Conservation (phyloP, 2,329 filamentous ascomycete genomes). For the Ploettnerulaceae sp. region DNA sequence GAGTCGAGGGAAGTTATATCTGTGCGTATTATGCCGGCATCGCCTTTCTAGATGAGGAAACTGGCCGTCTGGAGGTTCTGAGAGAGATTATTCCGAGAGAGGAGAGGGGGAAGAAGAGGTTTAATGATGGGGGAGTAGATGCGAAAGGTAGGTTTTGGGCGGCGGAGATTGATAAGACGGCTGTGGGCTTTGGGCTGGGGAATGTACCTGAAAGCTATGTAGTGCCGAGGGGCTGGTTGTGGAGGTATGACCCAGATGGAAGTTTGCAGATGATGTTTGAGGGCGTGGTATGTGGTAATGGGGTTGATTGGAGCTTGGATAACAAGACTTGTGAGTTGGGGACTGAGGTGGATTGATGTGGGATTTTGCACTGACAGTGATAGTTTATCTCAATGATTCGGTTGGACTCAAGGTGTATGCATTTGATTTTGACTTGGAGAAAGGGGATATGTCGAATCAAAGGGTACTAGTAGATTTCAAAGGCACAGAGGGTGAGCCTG, state of each 20-base stretch:
- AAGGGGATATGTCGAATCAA: slow-evolving; percentile 33
- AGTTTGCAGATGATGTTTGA: slow-evolving; percentile 34
- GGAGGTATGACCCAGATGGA: slow-evolving; percentile 31
- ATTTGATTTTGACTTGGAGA: slow-evolving; percentile 35
- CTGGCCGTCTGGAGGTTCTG: slow-evolving; percentile 35
- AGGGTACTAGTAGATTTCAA: slow-evolving; percentile 23
- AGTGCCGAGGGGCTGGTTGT: slow-evolving; percentile 25
- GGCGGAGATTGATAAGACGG: slow-evolving; percentile 36
- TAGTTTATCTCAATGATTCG: slow-evolving; percentile 37
- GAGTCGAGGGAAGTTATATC: slow-evolving; percentile 36
- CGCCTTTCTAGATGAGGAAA: slow-evolving; percentile 36
- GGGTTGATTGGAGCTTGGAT: slow-evolving; percentile 36
- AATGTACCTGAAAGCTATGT: slow-evolving; percentile 32
- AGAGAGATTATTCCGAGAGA: slow-evolving; percentile 36
- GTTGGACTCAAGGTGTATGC: slow-evolving; percentile 33
- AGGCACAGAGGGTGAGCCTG: slow-evolving; percentile 29
- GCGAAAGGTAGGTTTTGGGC: slow-evolving; percentile 12
- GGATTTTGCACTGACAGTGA: background rate
- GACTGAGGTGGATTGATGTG: background rate
- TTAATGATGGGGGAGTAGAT: slow-evolving; percentile 34
- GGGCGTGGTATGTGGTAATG: slow-evolving; percentile 36
- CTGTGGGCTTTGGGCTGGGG: slow-evolving; percentile 33
- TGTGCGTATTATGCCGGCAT: slow-evolving; percentile 38
- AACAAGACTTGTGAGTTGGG: slow-evolving; percentile 33
- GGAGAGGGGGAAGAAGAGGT: slow-evolving; percentile 30